These are phyloP conservation scores for Colletotrichum melonis DNA, from an alignment of 2,329 filamentous ascomycete genomes.

Conservation along the genomic window DNA sequence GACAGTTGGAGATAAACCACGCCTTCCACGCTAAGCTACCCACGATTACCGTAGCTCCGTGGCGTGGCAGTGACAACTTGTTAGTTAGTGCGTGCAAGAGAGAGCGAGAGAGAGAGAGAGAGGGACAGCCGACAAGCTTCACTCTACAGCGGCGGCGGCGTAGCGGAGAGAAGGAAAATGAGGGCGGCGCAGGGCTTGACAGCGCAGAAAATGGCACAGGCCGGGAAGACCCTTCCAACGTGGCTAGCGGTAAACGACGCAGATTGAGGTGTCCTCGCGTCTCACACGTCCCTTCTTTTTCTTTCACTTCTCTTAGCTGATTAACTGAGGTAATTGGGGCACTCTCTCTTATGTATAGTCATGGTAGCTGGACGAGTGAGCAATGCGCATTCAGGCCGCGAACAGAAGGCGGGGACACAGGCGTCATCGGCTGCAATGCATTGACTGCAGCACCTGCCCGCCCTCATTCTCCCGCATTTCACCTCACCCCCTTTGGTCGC, in stretches of 20 bases:
- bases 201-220: constrained; percentile 27
- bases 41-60: neutral
- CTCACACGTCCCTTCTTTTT: neutral
- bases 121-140: neutral
- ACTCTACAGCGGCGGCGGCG: too few species aligned
- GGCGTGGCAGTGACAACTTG: neutral
- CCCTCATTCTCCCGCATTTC: neutral
- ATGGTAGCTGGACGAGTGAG: neutral
- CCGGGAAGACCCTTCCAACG: constrained; percentile 29
- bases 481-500: neutral
- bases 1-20: neutral
- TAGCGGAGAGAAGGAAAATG: neutral
- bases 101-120: neutral
- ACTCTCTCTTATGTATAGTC: neutral
- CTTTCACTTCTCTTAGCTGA: too few species aligned
- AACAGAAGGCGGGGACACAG: constrained; percentile 7
- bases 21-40: neutral
- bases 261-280: constrained; percentile 6
- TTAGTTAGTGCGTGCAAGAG: neutral
- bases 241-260: constrained; percentile 27
- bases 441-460: constrained; percentile 14
- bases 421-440: constrained; percentile 31
- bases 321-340: neutral
- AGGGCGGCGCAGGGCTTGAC: constrained; percentile 4
- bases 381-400: neutral